A percentile compares a stretch with the other conserved stretches of the same genome.
phyloP scores from a whole-genome alignment of 1,139 yeast species.

The Lodderomyces theae region DNA sequence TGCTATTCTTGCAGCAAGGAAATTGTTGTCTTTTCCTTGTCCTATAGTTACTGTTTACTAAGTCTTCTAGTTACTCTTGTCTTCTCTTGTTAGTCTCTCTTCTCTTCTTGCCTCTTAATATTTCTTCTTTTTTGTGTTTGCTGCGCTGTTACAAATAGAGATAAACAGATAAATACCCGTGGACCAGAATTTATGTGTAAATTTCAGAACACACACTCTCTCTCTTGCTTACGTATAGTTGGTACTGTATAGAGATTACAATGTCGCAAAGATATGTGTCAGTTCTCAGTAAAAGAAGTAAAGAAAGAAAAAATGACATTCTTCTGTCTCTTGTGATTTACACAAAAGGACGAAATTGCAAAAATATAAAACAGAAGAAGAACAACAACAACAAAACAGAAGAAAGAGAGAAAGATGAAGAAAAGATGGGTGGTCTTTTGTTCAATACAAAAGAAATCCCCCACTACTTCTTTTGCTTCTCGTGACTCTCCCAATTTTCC shows the following conservation, averaged over 20 bases:
- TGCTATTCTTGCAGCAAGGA: too few species aligned
- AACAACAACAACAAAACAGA: not conserved
- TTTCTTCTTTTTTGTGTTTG: not conserved
- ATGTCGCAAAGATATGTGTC: not conserved
- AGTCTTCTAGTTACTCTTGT: too few species aligned
- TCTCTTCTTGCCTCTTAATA: not conserved
- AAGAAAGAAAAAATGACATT: not conserved
- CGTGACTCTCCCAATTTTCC: not conserved
- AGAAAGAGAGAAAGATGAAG: not conserved
- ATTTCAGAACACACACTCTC: not conserved
- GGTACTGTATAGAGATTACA: not conserved
- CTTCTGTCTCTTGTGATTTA: not conserved
- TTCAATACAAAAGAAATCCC: not conserved
- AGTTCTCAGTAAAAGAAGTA: not conserved
- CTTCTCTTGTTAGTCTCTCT: too few species aligned
- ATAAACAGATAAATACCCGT: not conserved
- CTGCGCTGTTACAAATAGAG: not conserved
- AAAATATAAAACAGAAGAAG: not conserved
- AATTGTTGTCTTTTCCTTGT: too few species aligned
- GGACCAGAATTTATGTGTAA: slow-evolving; percentile 1
- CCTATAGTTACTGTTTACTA: too few species aligned
- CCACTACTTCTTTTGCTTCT: not conserved
- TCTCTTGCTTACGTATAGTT: not conserved
- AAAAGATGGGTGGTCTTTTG: not conserved
- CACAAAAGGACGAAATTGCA: not conserved